Percentiles rank a stretch among this genome's conserved stretches.
These are phyloP conservation scores for Saprolegnia diclina DNA, from an alignment of 352 stramenopile species.

Conservation along the genomic window DNA sequence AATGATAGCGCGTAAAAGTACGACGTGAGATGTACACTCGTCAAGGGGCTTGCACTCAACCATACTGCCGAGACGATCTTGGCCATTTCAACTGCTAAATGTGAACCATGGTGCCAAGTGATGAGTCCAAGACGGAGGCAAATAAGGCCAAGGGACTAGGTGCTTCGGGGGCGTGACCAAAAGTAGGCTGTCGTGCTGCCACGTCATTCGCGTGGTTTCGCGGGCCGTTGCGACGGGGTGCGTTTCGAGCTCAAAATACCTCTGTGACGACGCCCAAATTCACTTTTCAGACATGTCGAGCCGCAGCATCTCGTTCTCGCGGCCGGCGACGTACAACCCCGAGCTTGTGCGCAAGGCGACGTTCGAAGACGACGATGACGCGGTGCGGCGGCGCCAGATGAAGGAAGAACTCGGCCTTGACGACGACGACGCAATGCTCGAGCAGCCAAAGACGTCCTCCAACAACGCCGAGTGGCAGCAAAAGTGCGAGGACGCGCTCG, in stretches of 20 bases:
- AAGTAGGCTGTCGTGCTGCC: no score
- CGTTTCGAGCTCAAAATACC: no score
- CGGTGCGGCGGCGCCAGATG: slow-evolving; percentile 52
- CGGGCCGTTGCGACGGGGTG: no score
- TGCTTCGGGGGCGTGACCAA: no score
- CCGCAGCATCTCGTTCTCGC: slow-evolving; percentile 57
- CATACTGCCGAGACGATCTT: no score
- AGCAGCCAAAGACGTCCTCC: slow-evolving; percentile 6
- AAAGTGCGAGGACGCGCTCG: slow-evolving; percentile 51
- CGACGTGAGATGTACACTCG: background rate
- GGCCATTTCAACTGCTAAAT: no score
- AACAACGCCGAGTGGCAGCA: slow-evolving; percentile 30
- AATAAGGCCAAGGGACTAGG: no score
- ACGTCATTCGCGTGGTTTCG: no score
- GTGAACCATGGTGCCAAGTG: no score
- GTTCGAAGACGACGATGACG: slow-evolving; percentile 38
- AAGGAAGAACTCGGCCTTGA: slow-evolving; percentile 79
- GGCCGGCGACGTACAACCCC: slow-evolving; percentile 77
- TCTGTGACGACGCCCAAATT: no score
- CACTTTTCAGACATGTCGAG: slow-evolving; percentile 4
- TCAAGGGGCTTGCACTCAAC: no score
- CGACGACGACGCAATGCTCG: slow-evolving; percentile 30
- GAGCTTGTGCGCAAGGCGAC: slow-evolving; percentile 54
- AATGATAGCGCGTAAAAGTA: background rate
- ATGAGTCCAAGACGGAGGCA: no score